These are phyloP conservation scores for Arthrobotrys sphaeroides DNA, from an alignment of 2,329 filamentous ascomycete species.

Conservation along the genomic window DNA sequence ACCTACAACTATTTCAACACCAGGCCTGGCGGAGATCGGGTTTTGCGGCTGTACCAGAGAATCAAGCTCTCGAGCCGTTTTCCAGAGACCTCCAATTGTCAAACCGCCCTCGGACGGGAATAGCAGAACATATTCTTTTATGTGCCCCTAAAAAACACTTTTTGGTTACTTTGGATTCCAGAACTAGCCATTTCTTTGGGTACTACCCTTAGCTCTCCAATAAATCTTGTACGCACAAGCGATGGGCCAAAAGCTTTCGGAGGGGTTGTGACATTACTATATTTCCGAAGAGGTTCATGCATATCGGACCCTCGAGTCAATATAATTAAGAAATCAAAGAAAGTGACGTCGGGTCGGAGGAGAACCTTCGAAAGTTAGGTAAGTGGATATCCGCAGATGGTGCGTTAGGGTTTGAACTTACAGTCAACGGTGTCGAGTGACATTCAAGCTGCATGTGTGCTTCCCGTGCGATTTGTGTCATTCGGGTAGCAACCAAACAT, in stretches of 20 bases:
- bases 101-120: constrained; percentile 13
- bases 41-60: not conserved
- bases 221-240: not conserved
- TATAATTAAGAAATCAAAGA: constrained; percentile 35
- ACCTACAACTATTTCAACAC: not conserved
- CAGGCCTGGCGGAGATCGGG: not conserved
- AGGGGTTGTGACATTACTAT: not conserved
- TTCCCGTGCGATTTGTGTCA: constrained; percentile 36
- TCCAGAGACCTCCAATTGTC: constrained; percentile 30
- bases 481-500: constrained; percentile 17
- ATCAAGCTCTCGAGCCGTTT: not conserved
- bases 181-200: not conserved
- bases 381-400: not conserved
- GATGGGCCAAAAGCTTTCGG: not conserved
- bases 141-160: not conserved
- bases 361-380: not conserved
- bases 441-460: not conserved
- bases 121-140: constrained; percentile 8
- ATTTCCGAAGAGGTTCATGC: not conserved
- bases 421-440: not conserved
- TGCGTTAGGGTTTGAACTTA: constrained; percentile 1
- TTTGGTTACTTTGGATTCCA: not conserved
- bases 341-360: not conserved
- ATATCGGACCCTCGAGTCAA: not conserved
- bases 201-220: constrained; percentile 24